These are phyloP conservation scores for Stachybotrys elegans DNA, from an alignment of 2,329 filamentous ascomycete species.

Conservation along the genomic window DNA sequence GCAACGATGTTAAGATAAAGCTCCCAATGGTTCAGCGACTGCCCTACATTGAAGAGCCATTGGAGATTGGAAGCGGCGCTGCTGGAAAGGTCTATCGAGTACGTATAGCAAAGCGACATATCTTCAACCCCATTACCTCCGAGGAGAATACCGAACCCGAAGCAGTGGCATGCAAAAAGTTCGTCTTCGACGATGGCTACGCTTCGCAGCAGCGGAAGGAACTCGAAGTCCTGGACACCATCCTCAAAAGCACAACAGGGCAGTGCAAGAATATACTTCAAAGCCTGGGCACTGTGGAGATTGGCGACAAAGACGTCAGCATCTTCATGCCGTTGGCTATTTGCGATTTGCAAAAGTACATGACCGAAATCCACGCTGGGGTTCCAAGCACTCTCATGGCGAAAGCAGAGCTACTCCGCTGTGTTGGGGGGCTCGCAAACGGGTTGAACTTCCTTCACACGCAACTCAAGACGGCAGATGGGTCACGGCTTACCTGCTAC, in stretches of 20 bases:
- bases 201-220: constrained; percentile 18
- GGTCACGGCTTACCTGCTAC: constrained; percentile 28
- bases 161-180: constrained; percentile 31
- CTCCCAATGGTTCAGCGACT: constrained; percentile 17
- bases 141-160: constrained; percentile 14
- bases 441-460: constrained; percentile 32
- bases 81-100: constrained; percentile 25
- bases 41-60: constrained; percentile 27
- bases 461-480: constrained; percentile 19
- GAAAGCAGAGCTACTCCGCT: constrained; percentile 20
- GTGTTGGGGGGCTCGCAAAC: constrained; percentile 24
- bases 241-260: constrained; percentile 21
- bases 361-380: constrained; percentile 18
- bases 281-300: constrained; percentile 27
- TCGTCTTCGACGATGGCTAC: constrained; percentile 18
- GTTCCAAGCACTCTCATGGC: constrained; percentile 12
- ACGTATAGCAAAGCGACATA: constrained; percentile 27
- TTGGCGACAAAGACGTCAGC: constrained; percentile 27
- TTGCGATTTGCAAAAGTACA: constrained; percentile 31
- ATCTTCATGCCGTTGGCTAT: constrained; percentile 34
- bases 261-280: constrained; percentile 29
- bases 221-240: constrained; percentile 26
- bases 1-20: constrained; percentile 16
- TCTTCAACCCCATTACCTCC: constrained; percentile 14
- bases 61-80: constrained; percentile 20